Evolutionary conservation across 2,329 filamentous ascomycete genomes (phyloP), one percentile per base, ranked within the genome.

Genomic region (Ophiocordyceps camponoti-floridani): DNA sequence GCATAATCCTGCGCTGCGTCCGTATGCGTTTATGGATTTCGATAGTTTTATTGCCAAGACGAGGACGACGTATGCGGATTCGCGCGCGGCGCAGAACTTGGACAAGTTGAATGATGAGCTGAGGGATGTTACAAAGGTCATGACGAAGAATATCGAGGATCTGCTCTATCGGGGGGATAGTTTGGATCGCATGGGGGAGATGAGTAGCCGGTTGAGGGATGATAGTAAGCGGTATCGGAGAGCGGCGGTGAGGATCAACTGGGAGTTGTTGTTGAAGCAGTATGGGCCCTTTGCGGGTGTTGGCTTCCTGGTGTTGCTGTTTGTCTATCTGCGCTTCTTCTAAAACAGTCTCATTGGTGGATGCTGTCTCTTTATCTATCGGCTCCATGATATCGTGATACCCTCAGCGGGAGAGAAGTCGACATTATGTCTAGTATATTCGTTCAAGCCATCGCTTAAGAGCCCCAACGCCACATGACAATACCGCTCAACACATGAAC

Each of bases 61-160:
- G 38, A 91, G 89, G 66, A 82, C 87, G 54, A 87, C 88, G 27
- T 98, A 98, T 65, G 84, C 91, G 55, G 91, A 98, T 62, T 79
- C 83, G 45, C 80, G 91, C 51, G 91, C 91, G 14, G 77, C 84
- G 13, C 84, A 88, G 65, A 96, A 96, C 64, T 75, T 98, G 47
- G 86, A 93, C 63, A 87, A 89, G 65, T 71, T 98, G 52, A 96
- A 98, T 59, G 86, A 95, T 58, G 93, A 98, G 72, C 75, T 98
- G 52, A 82, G 88, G 61, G 91, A 96, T 64, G 93, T 98, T 45
- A 96, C 91, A 1, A 88, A 95, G 67, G 88, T 98, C 58, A 98
- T 98, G 93, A 96, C 88, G 46, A 96, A 96, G 76, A 98, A 98
- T 63, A 96, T 98, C 53, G 91, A 98, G 70, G 91, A 98, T 62